Base-by-base conservation (phyloP, 805 yeast genomes). In the Yarrowia sp. region DNA sequence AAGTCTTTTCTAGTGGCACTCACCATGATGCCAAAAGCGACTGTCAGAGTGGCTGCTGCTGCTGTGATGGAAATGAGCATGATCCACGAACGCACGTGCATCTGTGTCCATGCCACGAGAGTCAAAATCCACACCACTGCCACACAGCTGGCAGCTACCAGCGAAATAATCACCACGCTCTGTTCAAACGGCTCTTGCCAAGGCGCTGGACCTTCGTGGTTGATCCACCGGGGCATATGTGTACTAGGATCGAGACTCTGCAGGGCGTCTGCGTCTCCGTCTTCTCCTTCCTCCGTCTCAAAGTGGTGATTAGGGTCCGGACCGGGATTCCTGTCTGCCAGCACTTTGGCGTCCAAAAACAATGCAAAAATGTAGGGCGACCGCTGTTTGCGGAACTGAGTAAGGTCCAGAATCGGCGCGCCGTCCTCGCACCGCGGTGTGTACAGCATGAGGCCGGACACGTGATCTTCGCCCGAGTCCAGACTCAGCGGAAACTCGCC, bases 141-240 rank as follows among this genome's bases (percentile, higher is more conserved):
- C 53, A 60, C 66, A 9, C 44, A 44, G 20, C 53, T 34, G 0
- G 66, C 66, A 10, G 66, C 66, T 9, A 60, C 53, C 7, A 60
- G 43, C 0, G 53, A 44, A 7, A 60, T 36, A 1, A 60, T 30
- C 10, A 46, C 53, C 34, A 60, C 66, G n/a, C 43, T 34, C 42
- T 60, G 52, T 33, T 60, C 44, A 20, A 60, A 60, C 42, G 66
- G 53, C 7, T 60, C 66, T 19, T 60, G 66, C 66, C 66, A 60
- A 7, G 66, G 66, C 3, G 66, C 53, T 3, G 66, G 66, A 3
- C 53, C 53, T 1, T 34, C 3, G 24, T 60, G 66, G 7, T 17
- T 34, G 13, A 46, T 46, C 66, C 66, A 60, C 6, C 9, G 9
- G n/a, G 63, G 63, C 38, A 42, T 39, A 3, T 56, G 49, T 1